Base-by-base conservation (phyloP, 306 rosid genomes). In the Hippophae tibetana region DNA sequence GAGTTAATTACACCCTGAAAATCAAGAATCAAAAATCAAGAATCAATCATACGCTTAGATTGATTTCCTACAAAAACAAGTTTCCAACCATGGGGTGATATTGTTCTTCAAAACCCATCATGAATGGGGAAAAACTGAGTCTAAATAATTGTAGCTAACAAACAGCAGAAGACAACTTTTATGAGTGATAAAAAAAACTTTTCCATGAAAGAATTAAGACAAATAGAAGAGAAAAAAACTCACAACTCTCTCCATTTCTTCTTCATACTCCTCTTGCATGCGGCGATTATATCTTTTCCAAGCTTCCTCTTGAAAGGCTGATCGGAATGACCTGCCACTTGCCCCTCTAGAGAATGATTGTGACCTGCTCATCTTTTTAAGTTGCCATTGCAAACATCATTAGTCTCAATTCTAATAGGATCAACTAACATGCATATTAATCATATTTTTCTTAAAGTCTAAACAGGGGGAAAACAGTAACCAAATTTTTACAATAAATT, bases 221-320 rank as follows among this genome's bases (percentile, higher is more conserved):
- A 60, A 60, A 9, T 5, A 10, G 13, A 5, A 42, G 6, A 69
- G 45, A 42, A n/a, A 56, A 31, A 66, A 56, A 69, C 94, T 75
- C 61, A 88, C 99, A 70, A 93, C 99, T 73, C 99, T 86, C 67
- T 86, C 99, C 90, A 88, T 69, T 75, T 93, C 99, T 75, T 93
- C 97, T 65, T 93, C 99, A 13, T 80, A 88, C 85, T 93, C 95
- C 79, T 93, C 97, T 79, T 80, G 95, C 79, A 93, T 44, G 43
- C 97, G 73, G 58, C 90, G 95, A 60, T 82, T 86, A 73, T 86
- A 76, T 69, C 57, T 93, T 74, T 68, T 86, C 94, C 89, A 77
- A 12, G 99, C 97, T 71, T 88, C 99, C 79, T 86, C 97, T 77
- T 85, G 96, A 76, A 78, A 92, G 42, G 83, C 18, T 23, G 96